Evolutionary conservation across 208 protist species (phyloP), one percentile per base, ranked within the genome.

Genomic region (Herpetomonas muscarum): DNA sequence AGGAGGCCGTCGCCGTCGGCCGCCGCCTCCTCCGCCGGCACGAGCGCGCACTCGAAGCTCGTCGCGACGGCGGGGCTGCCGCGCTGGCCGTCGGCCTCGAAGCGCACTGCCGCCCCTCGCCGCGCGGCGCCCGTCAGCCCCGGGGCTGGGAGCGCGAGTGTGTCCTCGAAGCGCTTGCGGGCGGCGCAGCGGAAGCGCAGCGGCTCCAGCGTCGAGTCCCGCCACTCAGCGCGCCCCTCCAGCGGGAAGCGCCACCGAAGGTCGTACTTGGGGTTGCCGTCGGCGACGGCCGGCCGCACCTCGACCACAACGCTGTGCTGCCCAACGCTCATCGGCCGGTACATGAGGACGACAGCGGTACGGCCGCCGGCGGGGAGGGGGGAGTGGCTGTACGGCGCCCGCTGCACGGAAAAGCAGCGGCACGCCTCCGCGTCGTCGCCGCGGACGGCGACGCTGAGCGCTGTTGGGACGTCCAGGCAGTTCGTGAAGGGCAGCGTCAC

Each of bases 241-340:
- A 97, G 45, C 1, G 88, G 85, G 63, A 77, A 96, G n/a, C 31
- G 57, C 90, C 90, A 97, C 9, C 52, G 53, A 15, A 94, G 57
- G 50, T 72, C 58, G 53, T 77, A 77, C 36, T 56, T 25, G 10
- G 69, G 58, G 32, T 61, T 45, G 2, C 39, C 29, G 13, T 9
- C 46, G 4, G 66, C 54, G 22, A 64, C 64, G 22, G 51, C 46
- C 0, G 83, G 71, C 19, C 74, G 71, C 55, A 96, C 65, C 56
- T 81, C 60, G 17, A 96, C 69, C 31, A 67, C 63, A 0, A 76
- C 77, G 13, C 60, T 34, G 61, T 92, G 73, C 54, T 76, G 68
- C 17, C 74, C 70, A n/a, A 96, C 91, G 29, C 70, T 54, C 2
- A 48, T 42, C 1, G 93, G 87, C 9, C 54, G 29, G 58, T 93